A percentile compares a stretch with the other conserved stretches of the same genome.
phyloP scores from a whole-genome alignment of 2,329 filamentous ascomycete species.

The Balansia obtecta region DNA sequence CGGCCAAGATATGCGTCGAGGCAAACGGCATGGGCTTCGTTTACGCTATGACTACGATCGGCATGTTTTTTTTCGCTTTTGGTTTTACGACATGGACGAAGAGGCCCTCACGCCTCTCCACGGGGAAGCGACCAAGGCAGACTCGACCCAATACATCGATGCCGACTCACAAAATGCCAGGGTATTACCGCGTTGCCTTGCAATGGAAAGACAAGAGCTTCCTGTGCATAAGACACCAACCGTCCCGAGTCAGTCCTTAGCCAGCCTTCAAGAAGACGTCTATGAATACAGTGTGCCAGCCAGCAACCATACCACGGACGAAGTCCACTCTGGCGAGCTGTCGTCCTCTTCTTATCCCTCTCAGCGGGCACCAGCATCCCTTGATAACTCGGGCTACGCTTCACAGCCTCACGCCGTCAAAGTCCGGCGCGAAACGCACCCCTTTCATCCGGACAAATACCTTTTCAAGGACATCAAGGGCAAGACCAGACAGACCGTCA shows the following conservation, averaged over 20 bases:
- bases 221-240: not conserved
- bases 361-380: not conserved
- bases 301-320: not conserved
- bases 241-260: not conserved
- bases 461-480: not conserved
- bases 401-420: not conserved
- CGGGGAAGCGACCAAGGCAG: not conserved
- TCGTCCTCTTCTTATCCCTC: not conserved
- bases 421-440: not conserved
- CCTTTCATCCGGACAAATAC: not conserved
- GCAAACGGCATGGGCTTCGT: not conserved
- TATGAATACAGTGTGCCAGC: not conserved
- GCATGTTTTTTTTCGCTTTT: not conserved
- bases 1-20: not conserved
- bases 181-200: constrained; percentile 3
- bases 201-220: not conserved
- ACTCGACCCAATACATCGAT: constrained; percentile 6
- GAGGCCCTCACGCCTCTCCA: not conserved
- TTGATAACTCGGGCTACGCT: not conserved
- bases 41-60: not conserved
- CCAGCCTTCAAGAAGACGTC: not conserved
- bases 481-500: not conserved
- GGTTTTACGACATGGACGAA: not conserved
- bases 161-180: constrained; percentile 3
- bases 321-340: too few relatives aligned